Evolutionary conservation across 352 stramenopile species (phyloP).

Genomic region (Phytophthora gonapodyides): DNA sequence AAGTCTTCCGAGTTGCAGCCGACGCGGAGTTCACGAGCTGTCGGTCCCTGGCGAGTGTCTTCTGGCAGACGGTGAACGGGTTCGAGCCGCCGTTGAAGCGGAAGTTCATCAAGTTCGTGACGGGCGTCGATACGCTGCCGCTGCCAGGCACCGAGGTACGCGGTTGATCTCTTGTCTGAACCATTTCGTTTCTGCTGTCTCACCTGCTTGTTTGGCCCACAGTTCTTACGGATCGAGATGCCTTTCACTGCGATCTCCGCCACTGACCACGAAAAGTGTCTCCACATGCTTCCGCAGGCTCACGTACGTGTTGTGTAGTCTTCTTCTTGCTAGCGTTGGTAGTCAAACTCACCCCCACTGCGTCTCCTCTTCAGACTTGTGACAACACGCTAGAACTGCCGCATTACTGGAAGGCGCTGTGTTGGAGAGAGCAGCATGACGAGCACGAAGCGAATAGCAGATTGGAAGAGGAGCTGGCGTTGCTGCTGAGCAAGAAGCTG

Average conservation of each 20-base stretch:
- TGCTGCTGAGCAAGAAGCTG: slow-evolving; percentile 61
- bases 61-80: slow-evolving; percentile 59
- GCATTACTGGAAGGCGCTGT: slow-evolving; percentile 76
- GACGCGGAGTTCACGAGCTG: slow-evolving; percentile 65
- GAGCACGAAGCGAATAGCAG: slow-evolving; percentile 24
- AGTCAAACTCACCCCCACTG: not conserved
- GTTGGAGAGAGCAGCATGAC: slow-evolving; percentile 50
- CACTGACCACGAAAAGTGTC: slow-evolving; percentile 44
- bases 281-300: slow-evolving; percentile 73
- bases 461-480: slow-evolving; percentile 49
- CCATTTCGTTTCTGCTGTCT: slow-evolving; percentile 4
- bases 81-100: slow-evolving; percentile 62
- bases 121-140: slow-evolving; percentile 65
- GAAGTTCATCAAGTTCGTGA: slow-evolving; percentile 78
- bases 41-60: slow-evolving; percentile 39
- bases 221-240: slow-evolving; percentile 85
- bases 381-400: slow-evolving; percentile 78
- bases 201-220: not conserved
- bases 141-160: slow-evolving; percentile 67
- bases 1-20: slow-evolving; percentile 58
- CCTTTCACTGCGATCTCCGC: slow-evolving; percentile 55
- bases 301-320: slow-evolving; percentile 51
- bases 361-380: slow-evolving; percentile 49
- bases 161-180: not conserved
- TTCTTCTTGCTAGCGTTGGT: not conserved